Conservation (phyloP, 1,284 basidiomycete genomes). For the Stereum hirsutum region DNA sequence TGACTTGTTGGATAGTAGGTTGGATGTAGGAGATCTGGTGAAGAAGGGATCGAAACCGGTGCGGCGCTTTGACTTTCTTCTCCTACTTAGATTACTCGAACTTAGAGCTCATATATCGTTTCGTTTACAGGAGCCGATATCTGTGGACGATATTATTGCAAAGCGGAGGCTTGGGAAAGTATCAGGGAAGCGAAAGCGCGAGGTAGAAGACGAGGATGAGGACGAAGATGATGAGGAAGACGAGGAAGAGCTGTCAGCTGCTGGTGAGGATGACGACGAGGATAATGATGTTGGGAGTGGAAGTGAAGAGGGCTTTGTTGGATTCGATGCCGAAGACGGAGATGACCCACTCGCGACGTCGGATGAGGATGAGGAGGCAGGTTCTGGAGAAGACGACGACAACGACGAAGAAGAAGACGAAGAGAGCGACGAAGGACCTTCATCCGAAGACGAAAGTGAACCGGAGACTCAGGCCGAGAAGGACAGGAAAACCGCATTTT, state of each 20-base stretch:
- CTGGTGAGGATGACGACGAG: conserved; percentile 19
- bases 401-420: conserved; percentile 29
- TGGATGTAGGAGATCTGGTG: conserved; percentile 41
- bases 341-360: conserved; percentile 35
- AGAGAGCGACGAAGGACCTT: conserved; percentile 21
- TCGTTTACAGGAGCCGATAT: conserved; percentile 72
- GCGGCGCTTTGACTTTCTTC: conserved; percentile 20
- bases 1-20: conserved; percentile 35
- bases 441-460: conserved; percentile 43
- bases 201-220: conserved; percentile 19
- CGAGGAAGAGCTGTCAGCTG: conserved; percentile 17
- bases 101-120: too few species aligned
- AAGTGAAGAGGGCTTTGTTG: conserved; percentile 23
- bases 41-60: conserved; percentile 61
- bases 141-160: conserved; percentile 88
- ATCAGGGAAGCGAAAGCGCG: conserved; percentile 52
- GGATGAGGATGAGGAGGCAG: conserved; percentile 30
- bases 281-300: conserved; percentile 28
- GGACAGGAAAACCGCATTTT: conserved; percentile 81
- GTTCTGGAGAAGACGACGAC: conserved; percentile 27
- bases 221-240: conserved; percentile 27
- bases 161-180: conserved; percentile 40
- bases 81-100: conserved; percentile 8
- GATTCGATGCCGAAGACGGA: conserved; percentile 18
- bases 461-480: conserved; percentile 65